Evolutionary conservation across 2,329 filamentous ascomycete species (phyloP).

Genomic region (Penicillium sp.): DNA sequence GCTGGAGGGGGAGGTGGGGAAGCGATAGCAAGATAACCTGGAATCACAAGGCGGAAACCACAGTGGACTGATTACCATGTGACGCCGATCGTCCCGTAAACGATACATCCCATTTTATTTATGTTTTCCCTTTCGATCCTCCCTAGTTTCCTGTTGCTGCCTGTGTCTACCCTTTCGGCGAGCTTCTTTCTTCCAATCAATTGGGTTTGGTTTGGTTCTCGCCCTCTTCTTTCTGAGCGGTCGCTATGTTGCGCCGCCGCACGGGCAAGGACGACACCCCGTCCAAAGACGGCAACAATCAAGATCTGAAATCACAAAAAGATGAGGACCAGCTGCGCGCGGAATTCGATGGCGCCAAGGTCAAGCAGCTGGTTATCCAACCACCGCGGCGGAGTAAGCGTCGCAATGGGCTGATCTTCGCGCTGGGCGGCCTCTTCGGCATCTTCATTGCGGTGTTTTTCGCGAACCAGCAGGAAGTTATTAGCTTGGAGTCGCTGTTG

Average conservation of each 20-base stretch:
- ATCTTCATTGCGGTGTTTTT: slow-evolving; percentile 88
- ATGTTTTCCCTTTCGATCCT: neutral
- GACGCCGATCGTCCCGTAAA: slow-evolving; percentile 23
- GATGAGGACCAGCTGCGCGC: slow-evolving; percentile 21
- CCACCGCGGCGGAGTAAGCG: slow-evolving; percentile 59
- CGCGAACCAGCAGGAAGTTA: slow-evolving; percentile 83
- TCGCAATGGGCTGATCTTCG: slow-evolving; percentile 78
- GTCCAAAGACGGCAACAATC: slow-evolving; percentile 16
- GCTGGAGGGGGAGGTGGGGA: neutral
- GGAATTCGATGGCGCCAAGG: slow-evolving; percentile 19
- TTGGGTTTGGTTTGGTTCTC: slow-evolving; percentile 4
- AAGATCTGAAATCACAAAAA: slow-evolving; percentile 8
- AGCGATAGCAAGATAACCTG: neutral
- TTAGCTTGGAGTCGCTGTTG: slow-evolving; percentile 73
- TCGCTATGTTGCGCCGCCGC: slow-evolving; percentile 44
- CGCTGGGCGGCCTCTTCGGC: slow-evolving; percentile 85
- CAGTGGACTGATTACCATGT: slow-evolving; percentile 22
- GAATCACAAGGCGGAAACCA: slow-evolving; percentile 13
- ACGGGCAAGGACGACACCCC: slow-evolving; percentile 36
- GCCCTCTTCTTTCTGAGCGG: slow-evolving; percentile 12
- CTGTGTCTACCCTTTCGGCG: neutral
- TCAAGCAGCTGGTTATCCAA: slow-evolving; percentile 36
- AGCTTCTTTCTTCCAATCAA: slow-evolving; percentile 1
- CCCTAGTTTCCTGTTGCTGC: neutral
- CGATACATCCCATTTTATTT: slow-evolving; percentile 9